Conservation (phyloP, 495 filamentous ascomycete species). For the Penicillium parvum region DNA sequence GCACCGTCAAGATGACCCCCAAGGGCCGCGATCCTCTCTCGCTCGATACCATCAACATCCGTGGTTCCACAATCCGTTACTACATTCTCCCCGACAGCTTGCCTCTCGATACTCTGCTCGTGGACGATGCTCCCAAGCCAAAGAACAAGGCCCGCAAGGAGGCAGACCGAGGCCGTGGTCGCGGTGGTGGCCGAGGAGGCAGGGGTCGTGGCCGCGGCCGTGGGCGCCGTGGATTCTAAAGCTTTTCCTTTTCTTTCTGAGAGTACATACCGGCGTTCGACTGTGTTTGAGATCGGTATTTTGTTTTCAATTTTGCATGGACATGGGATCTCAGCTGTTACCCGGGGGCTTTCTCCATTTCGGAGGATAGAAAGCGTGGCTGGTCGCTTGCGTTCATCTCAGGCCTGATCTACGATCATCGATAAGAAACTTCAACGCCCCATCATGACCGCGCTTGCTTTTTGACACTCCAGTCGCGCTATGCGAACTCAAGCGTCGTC, state of each 20-base stretch:
- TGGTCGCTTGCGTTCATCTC: too few species aligned
- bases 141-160: conserved; percentile 99
- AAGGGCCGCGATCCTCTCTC: conserved; percentile 79
- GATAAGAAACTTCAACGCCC: too few species aligned
- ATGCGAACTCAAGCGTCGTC: too few species aligned
- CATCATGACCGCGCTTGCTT: too few species aligned
- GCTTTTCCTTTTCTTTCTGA: conserved; percentile 14
- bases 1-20: conserved; percentile 90
- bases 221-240: conserved; percentile 54
- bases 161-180: conserved; percentile 61
- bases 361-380: conserved; percentile 16
- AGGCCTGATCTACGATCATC: too few species aligned
- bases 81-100: conserved; percentile 92
- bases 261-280: conserved; percentile 25
- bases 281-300: conserved; percentile 19
- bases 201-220: conserved; percentile 57
- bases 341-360: conserved; percentile 18
- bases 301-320: conserved; percentile 23
- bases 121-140: conserved; percentile 94
- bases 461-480: too few species aligned
- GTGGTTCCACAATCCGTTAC: conserved; percentile 88
- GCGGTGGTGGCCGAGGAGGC: conserved; percentile 52
- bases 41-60: conserved; percentile 94
- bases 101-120: conserved; percentile 87
- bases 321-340: conserved; percentile 20